Evolutionary conservation across 2,329 filamentous ascomycete genomes (phyloP), one percentile per base, ranked within the genome.

Genomic region (Amylocarpus encephaloides): DNA sequence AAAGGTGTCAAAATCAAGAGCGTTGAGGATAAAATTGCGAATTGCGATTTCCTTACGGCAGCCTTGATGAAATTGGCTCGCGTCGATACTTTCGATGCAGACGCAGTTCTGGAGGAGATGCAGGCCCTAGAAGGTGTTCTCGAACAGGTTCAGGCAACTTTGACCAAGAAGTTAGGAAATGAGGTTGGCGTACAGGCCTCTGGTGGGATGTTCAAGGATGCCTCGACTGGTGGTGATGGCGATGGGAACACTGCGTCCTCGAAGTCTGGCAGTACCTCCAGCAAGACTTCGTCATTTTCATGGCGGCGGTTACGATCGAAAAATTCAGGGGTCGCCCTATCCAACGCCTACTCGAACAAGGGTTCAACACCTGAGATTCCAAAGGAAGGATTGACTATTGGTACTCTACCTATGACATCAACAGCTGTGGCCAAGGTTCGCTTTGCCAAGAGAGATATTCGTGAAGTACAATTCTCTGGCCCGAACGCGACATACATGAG

Each of bases 61-160:
- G 91, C 92, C 9, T 73, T 98, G 29, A 77, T 89, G 50, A 93
- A 91, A 65, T 77, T 98, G 33, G 81, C 83, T 6, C 79, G 82
- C 55, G 90, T 95, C 1, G 89, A 98, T 62, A 93, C 86, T 0
- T 85, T 82, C 55, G 92, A 98, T 65, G 91, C 92, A 0, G 92
- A 96, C 64, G 88, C 90, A 0, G 83, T 97, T 16, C 75, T 95
- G 13, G 90, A 95, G 61, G 93, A 98, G 67, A 93, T 98, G 85
- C 90, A 97, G 66, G 77, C 82, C 2, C 75, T 98, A 4, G 93
- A 98, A 67, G 76, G 76, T 34, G 79, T 96, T 29, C 76, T 98
- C 29, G 92, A 97, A 63, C 86, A 92, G 65, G 87, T 91, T 0
- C 91, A 96, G 67, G 71, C 75, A 0, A 76, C 78, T 3, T 73